Base-by-base conservation (phyloP, 306 rosid species). In the Abrus precatorius region DNA sequence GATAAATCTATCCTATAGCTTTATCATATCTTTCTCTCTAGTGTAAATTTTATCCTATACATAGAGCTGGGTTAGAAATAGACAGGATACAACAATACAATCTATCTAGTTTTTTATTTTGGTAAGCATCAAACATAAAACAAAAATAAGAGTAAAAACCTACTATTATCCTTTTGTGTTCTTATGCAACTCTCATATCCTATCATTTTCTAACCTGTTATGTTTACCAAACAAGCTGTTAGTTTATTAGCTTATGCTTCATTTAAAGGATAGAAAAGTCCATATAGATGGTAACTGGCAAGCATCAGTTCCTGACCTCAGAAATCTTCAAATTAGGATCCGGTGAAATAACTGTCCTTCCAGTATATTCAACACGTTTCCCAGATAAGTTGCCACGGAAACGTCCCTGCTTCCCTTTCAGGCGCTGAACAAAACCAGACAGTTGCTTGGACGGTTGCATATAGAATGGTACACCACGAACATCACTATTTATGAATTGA, bases 331-430 rank as follows among this genome's bases (percentile, higher is more conserved):
- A 85, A 87, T 95, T 95, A 63, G 99, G 99, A 77, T 95, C 97
- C 0, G 99, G 99, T n/a, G 97, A 95, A 77, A 95, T 95, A 69
- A 95, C 99, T 55, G 97, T 95, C 87, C 99, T 87, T 54, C 97
- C 99, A 68, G 97, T 95, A 77, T 38, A 95, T 80, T 93, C 97
- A 77, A 88, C 97, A 88, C 99, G 97, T 78, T 95, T 95, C 77
- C 99, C 99, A 41, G 90, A 92, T 69, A 95, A 88, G 82, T 95
- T 93, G 78, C 97, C 95, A 77, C 99, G 97, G 78, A 95, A 90
- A 38, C 97, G 93, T 6, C 99, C 99, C 65, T 92, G 97, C 84
- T 95, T 95, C 77, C 99, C 99, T 74, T 95, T 93, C 53, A 93
- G 92, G 66, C 97, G 98, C 84, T 95, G 98, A 75, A 95, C 83